These are phyloP conservation scores for Aethionema arabicum DNA, from an alignment of 345 rosid species.

Conservation along the genomic window DNA sequence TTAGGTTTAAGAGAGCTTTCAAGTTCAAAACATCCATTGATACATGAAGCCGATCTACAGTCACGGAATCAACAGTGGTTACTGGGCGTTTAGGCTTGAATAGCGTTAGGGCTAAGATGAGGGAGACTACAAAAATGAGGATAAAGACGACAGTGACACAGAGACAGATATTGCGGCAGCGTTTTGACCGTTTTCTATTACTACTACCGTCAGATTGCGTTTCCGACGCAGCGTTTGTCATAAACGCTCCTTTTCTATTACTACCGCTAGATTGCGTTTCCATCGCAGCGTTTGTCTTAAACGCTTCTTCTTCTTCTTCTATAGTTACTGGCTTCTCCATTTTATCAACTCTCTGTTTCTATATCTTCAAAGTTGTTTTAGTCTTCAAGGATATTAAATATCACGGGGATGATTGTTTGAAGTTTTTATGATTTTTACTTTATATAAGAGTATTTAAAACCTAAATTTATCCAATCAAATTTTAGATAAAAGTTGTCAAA, in stretches of 20 bases:
- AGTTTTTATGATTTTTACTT: no score
- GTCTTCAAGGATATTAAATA: no score
- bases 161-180: conserved; percentile 46
- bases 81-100: conserved; percentile 67
- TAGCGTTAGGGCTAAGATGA: conserved; percentile 63
- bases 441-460: no score
- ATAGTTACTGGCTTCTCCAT: conserved; percentile 26
- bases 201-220: conserved; percentile 27
- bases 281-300: no score
- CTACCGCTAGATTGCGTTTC: no score
- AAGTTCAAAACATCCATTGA: conserved; percentile 33
- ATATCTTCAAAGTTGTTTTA: no score
- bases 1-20: conserved; percentile 46
- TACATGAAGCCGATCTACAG: conserved; percentile 38
- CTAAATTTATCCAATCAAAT: no score
- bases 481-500: no score
- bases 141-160: conserved; percentile 26
- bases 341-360: no score
- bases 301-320: no score
- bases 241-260: not conserved
- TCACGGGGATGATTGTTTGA: no score
- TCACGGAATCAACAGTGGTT: conserved; percentile 46
- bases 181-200: conserved; percentile 22
- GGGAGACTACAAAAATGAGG: conserved; percentile 40
- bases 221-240: conserved; percentile 35